Conservation (phyloP, 1,284 basidiomycete genomes). For the Meira miltonrushii region DNA sequence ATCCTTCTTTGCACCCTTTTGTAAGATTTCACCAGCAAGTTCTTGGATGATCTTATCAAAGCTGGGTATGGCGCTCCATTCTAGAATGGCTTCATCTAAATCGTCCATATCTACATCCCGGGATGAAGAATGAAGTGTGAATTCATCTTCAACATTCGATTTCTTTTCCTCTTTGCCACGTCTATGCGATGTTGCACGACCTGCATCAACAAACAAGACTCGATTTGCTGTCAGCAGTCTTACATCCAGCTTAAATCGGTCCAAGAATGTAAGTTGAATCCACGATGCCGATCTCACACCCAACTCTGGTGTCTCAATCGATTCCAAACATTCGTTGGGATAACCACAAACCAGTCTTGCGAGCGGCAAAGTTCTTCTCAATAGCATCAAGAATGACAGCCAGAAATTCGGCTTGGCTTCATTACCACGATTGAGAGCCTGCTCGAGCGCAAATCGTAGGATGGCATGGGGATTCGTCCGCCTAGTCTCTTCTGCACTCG, state of each 20-base stretch:
- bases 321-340: constrained; percentile 1
- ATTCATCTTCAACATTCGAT: neutral
- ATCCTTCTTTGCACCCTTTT: too few species aligned
- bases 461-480: neutral
- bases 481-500: neutral
- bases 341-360: neutral
- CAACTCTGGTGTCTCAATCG: neutral
- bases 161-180: too few species aligned
- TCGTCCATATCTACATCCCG: too few species aligned
- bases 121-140: neutral
- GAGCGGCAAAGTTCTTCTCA: neutral
- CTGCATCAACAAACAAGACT: neutral
- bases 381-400: constrained; percentile 3
- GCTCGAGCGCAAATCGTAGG: neutral
- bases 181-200: too few species aligned
- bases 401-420: neutral
- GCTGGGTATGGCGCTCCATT: too few species aligned
- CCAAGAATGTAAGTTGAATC: constrained; percentile 1
- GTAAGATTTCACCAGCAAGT: too few species aligned
- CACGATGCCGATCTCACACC: neutral
- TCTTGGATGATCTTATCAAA: too few species aligned
- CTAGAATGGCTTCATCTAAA: too few species aligned
- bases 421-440: neutral
- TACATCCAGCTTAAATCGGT: neutral
- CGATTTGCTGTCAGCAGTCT: neutral